Conservation (phyloP, 306 rosid genomes). For the Astragalus glycyphyllos region DNA sequence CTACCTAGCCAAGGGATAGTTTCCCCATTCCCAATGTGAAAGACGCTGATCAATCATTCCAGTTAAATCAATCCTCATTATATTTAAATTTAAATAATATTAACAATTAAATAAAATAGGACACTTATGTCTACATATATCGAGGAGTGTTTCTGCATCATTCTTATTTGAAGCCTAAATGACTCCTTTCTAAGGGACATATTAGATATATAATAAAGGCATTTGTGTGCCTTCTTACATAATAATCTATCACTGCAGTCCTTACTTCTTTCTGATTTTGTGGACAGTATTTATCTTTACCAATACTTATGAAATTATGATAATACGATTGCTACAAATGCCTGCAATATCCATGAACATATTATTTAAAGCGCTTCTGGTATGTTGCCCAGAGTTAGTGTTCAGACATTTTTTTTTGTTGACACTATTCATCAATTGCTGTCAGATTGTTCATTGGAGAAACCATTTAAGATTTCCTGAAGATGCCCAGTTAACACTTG, state of each 20-base stretch:
- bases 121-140: background rate
- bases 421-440: conserved; percentile 47
- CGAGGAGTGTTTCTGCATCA: background rate
- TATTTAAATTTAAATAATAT: conserved; percentile 11
- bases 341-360: conserved; percentile 21
- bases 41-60: background rate
- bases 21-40: background rate
- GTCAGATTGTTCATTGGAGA: conserved; percentile 98
- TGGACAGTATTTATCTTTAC: conserved; percentile 15
- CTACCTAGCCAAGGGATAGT: background rate
- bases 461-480: conserved; percentile 88
- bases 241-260: background rate
- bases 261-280: conserved; percentile 4
- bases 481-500: conserved; percentile 77
- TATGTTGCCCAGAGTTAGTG: conserved; percentile 34
- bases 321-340: conserved; percentile 18
- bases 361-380: conserved; percentile 15
- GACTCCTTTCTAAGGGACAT: background rate
- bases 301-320: conserved; percentile 5
- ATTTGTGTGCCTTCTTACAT: background rate
- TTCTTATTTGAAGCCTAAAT: background rate
- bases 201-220: conserved; percentile 5
- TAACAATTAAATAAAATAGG: background rate
- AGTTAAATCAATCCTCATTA: background rate
- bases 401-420: conserved; percentile 35